Evolutionary conservation across 768 basidiomycete species (phyloP), one percentile per base, ranked within the genome.

Genomic region (Russula abietina): DNA sequence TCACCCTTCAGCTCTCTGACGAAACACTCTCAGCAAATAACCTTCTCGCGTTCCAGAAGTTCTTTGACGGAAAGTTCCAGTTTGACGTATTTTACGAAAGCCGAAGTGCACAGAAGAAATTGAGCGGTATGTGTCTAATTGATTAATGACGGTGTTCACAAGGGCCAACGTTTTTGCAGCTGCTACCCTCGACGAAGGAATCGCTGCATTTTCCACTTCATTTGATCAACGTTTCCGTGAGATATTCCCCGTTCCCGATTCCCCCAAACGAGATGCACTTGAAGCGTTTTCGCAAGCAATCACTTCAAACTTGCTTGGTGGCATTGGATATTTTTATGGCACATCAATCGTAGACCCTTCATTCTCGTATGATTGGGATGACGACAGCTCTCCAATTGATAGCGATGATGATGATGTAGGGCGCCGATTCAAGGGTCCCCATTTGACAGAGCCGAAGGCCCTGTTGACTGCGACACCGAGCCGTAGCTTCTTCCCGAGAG

Each of bases 241-340:
- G 1, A 77, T 80, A 4, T 90, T 98, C 70, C 91, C 92, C 11
- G 78, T 86, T 43, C 83, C 87, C 6, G 68, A 79, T 1, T 80
- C 83, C 1, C 77, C 83, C 16, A 79, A 75, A 65, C 73, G 80
- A 33, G 73, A 78, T 30, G 74, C 77, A 1, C 75, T 93, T 22
- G 76, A 83, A 57, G 76, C 77, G 0, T 98, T 98, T 72, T 96
- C 93, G 1, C 88, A 90, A 70, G 87, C 86, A 5, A 84, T 96
- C 61, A 96, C 94, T 0, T 88, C 95, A 1, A 98, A 93, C 71
- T 81, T 98, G 49, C 75, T 98, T 12, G 95, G 92, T 58, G 95
- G 95, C 22, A 85, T 98, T 41, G 95, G 95, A 12, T 98, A 97
- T 75, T 98, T 95, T 75, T 89, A 95, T 69, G 95, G 95, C 16